Evolutionary conservation across 352 stramenopile species (phyloP).

Genomic region (Phytophthora citrophthora): DNA sequence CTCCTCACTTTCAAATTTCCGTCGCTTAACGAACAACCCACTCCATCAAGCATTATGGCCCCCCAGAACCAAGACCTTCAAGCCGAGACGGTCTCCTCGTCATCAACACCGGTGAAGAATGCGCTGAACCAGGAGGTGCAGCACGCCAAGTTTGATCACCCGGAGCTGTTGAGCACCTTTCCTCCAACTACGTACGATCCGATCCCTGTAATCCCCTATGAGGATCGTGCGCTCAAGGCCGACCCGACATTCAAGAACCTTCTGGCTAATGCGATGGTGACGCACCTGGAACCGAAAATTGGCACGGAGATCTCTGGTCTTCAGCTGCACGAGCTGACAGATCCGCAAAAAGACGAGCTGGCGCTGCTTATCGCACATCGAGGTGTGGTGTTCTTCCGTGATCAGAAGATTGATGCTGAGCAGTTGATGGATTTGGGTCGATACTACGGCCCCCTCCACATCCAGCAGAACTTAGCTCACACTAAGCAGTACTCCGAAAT

Average conservation of each 20-base stretch:
- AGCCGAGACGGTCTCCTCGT: neutral
- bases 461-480: slow-evolving; percentile 20
- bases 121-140: slow-evolving; percentile 17
- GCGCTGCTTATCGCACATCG: slow-evolving; percentile 12
- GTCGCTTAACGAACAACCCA: neutral
- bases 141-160: slow-evolving; percentile 28
- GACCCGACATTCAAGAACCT: slow-evolving; percentile 47
- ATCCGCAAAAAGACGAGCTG: slow-evolving; percentile 12
- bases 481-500: slow-evolving; percentile 8
- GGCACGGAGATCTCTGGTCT: slow-evolving; percentile 10
- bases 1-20: neutral
- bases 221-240: slow-evolving; percentile 40
- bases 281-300: slow-evolving; percentile 15
- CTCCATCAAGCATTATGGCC: slow-evolving; percentile 7
- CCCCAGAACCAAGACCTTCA: slow-evolving; percentile 20
- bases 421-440: slow-evolving; percentile 11
- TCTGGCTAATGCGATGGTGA: slow-evolving; percentile 13
- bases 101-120: slow-evolving; percentile 13
- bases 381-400: slow-evolving; percentile 19
- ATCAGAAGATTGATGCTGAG: slow-evolving; percentile 14
- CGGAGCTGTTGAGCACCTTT: slow-evolving; percentile 29
- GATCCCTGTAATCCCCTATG: slow-evolving; percentile 35
- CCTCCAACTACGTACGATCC: slow-evolving; percentile 33
- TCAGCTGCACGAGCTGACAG: slow-evolving; percentile 14
- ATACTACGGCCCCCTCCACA: slow-evolving; percentile 17